Base-by-base conservation (phyloP, 2,329 filamentous ascomycete genomes). In the Ophiostoma quercus region DNA sequence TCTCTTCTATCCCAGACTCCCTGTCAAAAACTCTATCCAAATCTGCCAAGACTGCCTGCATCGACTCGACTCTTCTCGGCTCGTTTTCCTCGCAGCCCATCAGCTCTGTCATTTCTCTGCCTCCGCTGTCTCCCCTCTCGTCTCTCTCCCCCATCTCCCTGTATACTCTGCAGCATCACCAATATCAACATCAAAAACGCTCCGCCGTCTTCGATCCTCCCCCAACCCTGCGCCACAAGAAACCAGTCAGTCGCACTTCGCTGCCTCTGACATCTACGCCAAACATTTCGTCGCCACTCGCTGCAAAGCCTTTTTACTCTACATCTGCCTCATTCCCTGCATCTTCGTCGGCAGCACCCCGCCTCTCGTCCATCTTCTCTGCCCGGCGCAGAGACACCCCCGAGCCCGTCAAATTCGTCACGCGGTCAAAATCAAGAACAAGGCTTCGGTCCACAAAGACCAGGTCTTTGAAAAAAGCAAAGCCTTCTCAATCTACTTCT, bases 51-150 rank as follows among this genome's bases (percentile, higher is more conserved):
- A 39, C 29, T 22, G 60, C 32, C 60, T 65, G 22, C 37, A 22
- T 66, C 63, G 63, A 66, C 63, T 41, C 63, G 34, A 66, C 63
- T 14, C 63, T 65, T 3, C 62, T 65, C 62, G 32, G 22, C 57
- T 62, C 57, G 25, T 62, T 62, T 62, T 29, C 57, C 25, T 32
- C 57, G 25, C 25, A 62, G 14, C 57, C 57, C 25, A 62, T 62
- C 25, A 29, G 12, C 57, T 62, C 57, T 32, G 12, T 62, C 25
- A 62, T 62, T 25, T 62, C 57, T 25, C 57, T 62, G 12, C 57
- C 57, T 4, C 57, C 25, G 7, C 57, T 62, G 25, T 62, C 57
- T 9, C 25, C 57, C n/a, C 57, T 65, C 60, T 65, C 60, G 5
- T n/a, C 60, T 11, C 60, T 39, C 32, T 19, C 60, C 32, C 9